Conservation (phyloP, 176 grass and related monocot genomes). For the Oryza longistaminata region DNA sequence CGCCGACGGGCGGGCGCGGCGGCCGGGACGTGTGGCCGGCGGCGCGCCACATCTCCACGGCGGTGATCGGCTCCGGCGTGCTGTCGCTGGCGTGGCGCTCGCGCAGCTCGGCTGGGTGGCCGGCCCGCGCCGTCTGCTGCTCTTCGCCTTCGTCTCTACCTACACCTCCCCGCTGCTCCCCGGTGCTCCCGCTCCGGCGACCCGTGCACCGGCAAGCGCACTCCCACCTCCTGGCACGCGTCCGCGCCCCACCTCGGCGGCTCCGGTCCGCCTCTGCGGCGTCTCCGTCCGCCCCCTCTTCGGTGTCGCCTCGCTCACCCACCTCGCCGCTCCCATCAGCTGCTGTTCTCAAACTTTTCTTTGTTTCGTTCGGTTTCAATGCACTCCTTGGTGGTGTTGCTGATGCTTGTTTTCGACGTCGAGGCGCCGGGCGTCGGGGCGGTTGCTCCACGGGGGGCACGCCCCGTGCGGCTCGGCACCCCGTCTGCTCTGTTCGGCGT, state of each 20-base stretch:
- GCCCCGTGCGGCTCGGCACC: conserved; percentile 49
- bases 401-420: no score
- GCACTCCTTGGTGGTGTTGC: no score
- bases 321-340: no score
- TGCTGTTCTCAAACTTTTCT: no score
- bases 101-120: conserved; percentile 88
- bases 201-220: conserved; percentile 63
- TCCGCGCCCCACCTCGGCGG: conserved; percentile 74
- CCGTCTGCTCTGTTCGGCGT: conserved; percentile 57
- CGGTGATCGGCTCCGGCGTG: conserved; percentile 89
- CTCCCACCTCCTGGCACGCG: conserved; percentile 93
- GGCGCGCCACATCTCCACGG: conserved; percentile 89
- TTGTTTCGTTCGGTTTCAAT: no score
- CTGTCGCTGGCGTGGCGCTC: conserved; percentile 88
- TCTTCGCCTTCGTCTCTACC: conserved; percentile 90
- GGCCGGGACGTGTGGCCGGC: conserved; percentile 88
- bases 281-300: conserved; percentile 61
- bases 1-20: conserved; percentile 61
- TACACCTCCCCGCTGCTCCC: conserved; percentile 87
- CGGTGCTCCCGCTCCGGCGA: conserved; percentile 87
- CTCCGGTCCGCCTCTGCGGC: conserved; percentile 48
- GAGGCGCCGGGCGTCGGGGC: no score
- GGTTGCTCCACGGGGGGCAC: conserved; percentile 57
- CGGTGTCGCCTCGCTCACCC: no score
- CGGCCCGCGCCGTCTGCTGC: conserved; percentile 81